Evolutionary conservation across 257 asterid species (phyloP), one percentile per base, ranked within the genome.

Genomic region (Przewalskia tangutica): DNA sequence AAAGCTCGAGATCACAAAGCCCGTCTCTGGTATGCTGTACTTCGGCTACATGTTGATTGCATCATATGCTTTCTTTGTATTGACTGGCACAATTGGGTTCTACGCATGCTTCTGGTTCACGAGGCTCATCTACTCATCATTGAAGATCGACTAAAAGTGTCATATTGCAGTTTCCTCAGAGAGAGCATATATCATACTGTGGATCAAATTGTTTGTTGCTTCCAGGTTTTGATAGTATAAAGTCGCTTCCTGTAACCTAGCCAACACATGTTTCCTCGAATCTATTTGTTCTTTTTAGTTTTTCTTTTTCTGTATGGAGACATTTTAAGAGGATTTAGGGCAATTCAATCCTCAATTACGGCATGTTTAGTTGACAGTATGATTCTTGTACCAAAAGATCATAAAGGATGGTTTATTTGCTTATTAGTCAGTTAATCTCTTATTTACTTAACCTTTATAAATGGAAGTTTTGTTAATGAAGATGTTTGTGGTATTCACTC

Each of bases 1-100:
- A 2, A 94, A 92, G 91, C 94, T 94, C 82, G 90, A 94, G 79
- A 94, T 94, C 75, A 90, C 98, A 20, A 94, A 92, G 79, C 93
- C 93, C 2, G 94, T 94, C 12, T 94, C 98, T 2, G 98, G 97
- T 1, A 83, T 90, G 65, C 70, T 94, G 79, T 94, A 94, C 73
- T 94, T 94, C 4, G 98, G 98, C 76, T 94, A 94, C 89, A 94
- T 94, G 98, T 87, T 93, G 79, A 93, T 93, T 34, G 98, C 92
- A 42, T 93, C 98, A 0, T 91, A 89, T 62, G 93, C 95, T 7
- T 94, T 94, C 91, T 94, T 94, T 46, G 97, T 94, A 84, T 83
- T 94, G 85, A 94, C 98, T 7, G 98, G 97, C 38, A 91, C 98
- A 0, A 94, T 93, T 10, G 98, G 97, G 17, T 94, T 94, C 88